These are phyloP conservation scores for Aureobasidium pullulans DNA, from an alignment of 2,329 filamentous ascomycete genomes.

Conservation along the genomic window DNA sequence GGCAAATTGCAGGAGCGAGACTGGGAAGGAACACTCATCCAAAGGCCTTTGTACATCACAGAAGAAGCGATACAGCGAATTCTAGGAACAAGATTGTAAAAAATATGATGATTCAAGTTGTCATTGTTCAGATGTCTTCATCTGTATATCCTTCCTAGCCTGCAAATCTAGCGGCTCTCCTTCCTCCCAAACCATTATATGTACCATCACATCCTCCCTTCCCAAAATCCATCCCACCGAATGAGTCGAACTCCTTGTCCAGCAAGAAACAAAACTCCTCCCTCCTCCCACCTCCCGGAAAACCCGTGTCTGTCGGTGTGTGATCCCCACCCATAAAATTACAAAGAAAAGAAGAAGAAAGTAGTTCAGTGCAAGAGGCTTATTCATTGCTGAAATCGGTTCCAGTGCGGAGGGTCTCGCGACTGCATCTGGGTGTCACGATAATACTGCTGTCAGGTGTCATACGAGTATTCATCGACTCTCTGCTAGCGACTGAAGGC, in stretches of 20 bases:
- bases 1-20: too few species aligned
- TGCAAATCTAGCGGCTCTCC: neutral
- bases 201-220: neutral
- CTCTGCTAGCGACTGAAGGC: constrained; percentile 24
- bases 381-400: neutral
- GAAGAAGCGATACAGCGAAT: too few species aligned
- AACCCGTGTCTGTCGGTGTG: neutral
- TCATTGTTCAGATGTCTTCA: too few species aligned
- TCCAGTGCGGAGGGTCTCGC: constrained; percentile 30
- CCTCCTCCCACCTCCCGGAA: neutral
- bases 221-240: neutral
- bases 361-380: neutral
- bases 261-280: constrained; percentile 4
- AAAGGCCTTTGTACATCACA: too few species aligned
- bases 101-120: too few species aligned
- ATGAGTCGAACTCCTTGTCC: constrained; percentile 1
- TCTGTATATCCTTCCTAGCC: neutral
- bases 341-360: neutral
- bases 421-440: constrained; percentile 33
- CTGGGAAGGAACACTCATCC: too few species aligned
- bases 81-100: too few species aligned
- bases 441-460: constrained; percentile 37
- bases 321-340: neutral
- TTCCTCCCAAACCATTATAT: neutral
- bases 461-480: constrained; percentile 19